These are phyloP conservation scores for Crithidia sp. DNA, from an alignment of 208 protist species.

Conservation along the genomic window DNA sequence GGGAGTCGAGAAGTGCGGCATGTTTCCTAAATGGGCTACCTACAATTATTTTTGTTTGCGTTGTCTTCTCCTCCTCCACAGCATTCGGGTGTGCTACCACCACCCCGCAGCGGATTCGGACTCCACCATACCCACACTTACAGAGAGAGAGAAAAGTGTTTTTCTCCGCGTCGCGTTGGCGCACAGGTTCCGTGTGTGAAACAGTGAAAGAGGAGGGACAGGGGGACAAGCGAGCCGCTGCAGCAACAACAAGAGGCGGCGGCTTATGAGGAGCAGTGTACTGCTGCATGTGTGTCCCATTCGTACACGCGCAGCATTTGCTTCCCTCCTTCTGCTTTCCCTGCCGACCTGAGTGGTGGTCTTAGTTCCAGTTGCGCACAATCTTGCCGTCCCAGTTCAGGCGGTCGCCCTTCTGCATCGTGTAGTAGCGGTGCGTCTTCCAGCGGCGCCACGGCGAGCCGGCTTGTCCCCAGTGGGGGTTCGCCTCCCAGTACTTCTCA, in stretches of 20 bases:
- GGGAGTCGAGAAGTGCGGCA: no score
- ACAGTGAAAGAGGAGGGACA: no score
- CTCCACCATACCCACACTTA: constrained; percentile 3
- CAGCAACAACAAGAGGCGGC: constrained; percentile 1
- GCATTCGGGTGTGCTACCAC: constrained; percentile 2
- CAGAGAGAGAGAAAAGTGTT: no score
- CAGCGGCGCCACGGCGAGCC: constrained; percentile 84
- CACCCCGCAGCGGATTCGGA: neutral
- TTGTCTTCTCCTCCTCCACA: no score
- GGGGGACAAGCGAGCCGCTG: no score
- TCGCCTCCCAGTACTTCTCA: constrained; percentile 86
- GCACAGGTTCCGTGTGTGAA: no score
- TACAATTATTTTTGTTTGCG: neutral
- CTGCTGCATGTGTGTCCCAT: no score
- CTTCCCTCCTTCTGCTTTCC: no score
- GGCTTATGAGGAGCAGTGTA: no score
- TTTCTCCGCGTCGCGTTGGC: no score
- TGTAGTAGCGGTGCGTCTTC: constrained; percentile 92
- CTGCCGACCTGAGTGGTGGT: neutral
- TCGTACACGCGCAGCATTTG: no score
- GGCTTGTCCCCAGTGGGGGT: constrained; percentile 87
- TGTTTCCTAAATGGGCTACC: constrained; percentile 17
- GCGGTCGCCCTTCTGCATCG: constrained; percentile 88
- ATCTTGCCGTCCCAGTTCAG: constrained; percentile 92
- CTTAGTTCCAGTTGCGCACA: constrained; percentile 88